phyloP scores from a whole-genome alignment of 2,329 filamentous ascomycete species.

The Atkinsonella hypoxylon region DNA sequence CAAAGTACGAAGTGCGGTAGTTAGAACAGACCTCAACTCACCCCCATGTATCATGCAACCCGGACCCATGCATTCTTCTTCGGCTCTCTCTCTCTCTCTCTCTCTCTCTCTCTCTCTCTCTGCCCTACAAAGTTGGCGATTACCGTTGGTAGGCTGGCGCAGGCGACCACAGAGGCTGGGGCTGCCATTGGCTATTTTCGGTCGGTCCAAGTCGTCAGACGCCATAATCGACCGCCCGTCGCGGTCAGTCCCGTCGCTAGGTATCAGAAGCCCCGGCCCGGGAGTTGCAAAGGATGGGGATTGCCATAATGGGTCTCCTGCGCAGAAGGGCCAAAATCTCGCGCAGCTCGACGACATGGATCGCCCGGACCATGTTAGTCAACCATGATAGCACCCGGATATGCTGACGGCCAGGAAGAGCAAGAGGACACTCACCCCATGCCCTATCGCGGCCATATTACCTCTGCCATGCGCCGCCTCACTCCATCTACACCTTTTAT shows the following conservation, averaged over 20 bases:
- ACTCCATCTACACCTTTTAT: neutral
- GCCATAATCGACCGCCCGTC: neutral
- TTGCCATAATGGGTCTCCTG: neutral
- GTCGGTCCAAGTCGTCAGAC: neutral
- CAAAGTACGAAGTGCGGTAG: no score
- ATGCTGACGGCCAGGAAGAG: neutral
- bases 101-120: no score
- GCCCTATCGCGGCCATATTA: neutral
- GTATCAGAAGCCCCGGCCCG: neutral
- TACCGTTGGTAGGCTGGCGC: no score
- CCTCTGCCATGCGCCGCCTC: neutral
- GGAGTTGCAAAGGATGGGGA: neutral
- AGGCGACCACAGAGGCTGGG: no score
- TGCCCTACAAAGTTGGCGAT: no score
- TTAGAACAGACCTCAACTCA: no score
- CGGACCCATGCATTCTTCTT: no score
- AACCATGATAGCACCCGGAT: neutral
- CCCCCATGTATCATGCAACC: no score
- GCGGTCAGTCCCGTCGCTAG: no score
- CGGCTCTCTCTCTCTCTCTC: no score
- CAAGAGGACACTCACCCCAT: neutral
- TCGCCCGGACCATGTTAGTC: neutral
- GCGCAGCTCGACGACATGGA: neutral
- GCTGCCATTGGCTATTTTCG: neutral
- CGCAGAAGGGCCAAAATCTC: neutral